Conservation (phyloP, 768 basidiomycete genomes). For the Pleurotus tuber-regium region DNA sequence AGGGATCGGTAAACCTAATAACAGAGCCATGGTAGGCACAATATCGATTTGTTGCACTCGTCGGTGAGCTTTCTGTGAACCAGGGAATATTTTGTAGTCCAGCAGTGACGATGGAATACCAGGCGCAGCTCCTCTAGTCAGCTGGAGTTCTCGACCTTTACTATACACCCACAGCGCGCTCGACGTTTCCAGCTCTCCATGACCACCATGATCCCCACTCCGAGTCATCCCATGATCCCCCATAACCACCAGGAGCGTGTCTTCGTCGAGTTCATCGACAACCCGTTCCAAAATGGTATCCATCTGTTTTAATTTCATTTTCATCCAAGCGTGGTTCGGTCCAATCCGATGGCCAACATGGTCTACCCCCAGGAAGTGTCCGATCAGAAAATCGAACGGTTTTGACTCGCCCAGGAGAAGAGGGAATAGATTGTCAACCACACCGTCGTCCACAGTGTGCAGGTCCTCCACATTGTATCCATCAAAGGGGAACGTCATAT, state of each 20-base stretch:
- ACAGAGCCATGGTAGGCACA: constrained; percentile 83
- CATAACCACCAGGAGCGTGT: constrained; percentile 86
- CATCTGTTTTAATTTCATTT: constrained; percentile 84
- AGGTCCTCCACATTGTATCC: constrained; percentile 99
- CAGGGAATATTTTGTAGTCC: constrained; percentile 59
- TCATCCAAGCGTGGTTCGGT: constrained; percentile 85
- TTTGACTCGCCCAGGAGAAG: constrained; percentile 51
- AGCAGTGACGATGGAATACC: constrained; percentile 49
- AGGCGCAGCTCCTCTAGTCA: constrained; percentile 19
- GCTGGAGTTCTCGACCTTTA: constrained; percentile 57
- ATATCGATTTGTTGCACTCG: constrained; percentile 91
- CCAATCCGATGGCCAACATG: constrained; percentile 95
- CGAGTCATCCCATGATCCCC: constrained; percentile 99
- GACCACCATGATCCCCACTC: constrained; percentile 94
- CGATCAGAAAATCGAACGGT: constrained; percentile 85
- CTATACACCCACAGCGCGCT: constrained; percentile 92
- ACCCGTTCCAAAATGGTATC: constrained; percentile 71
- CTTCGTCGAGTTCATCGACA: constrained; percentile 70
- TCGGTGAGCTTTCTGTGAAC: constrained; percentile 50
- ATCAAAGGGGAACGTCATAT: constrained; percentile 84
- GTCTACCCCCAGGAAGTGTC: constrained; percentile 94
- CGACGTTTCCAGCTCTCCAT: constrained; percentile 80
- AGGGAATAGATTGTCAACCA: constrained; percentile 80
- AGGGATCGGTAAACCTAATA: constrained; percentile 91
- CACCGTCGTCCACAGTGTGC: constrained; percentile 92